These are phyloP conservation scores for Salix arbutifolia DNA, from an alignment of 345 rosid genomes.

Conservation along the genomic window DNA sequence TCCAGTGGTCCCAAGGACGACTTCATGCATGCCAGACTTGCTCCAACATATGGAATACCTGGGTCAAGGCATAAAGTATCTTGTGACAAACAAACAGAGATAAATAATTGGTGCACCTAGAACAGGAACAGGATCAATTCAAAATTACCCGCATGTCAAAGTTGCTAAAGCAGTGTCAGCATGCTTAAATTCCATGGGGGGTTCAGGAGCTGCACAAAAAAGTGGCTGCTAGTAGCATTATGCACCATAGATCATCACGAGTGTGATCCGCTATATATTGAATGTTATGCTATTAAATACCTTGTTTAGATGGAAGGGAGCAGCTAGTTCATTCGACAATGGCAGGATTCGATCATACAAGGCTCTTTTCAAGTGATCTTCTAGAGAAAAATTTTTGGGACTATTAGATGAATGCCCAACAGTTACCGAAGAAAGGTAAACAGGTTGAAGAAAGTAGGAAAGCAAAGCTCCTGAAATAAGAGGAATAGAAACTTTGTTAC, in stretches of 20 bases:
- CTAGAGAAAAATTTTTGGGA: constrained; percentile 37
- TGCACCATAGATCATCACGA: not conserved
- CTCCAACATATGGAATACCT: constrained; percentile 94
- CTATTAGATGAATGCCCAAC: constrained; percentile 53
- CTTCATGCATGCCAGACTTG: constrained; percentile 80
- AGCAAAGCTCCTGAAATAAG: constrained; percentile 69
- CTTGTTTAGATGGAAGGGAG: constrained; percentile 57
- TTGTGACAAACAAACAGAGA: constrained; percentile 1
- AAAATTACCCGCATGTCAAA: constrained; percentile 83
- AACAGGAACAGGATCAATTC: not conserved
- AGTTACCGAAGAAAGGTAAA: constrained; percentile 67
- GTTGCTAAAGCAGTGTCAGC: constrained; percentile 71
- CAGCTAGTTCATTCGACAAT: constrained; percentile 34
- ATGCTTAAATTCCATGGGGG: constrained; percentile 81
- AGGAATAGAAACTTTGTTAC: constrained; percentile 11
- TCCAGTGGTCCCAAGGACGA: constrained; percentile 85
- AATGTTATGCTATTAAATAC: constrained; percentile 27
- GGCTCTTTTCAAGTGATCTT: constrained; percentile 49
- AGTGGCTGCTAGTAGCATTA: constrained; percentile 52
- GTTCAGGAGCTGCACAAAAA: constrained; percentile 59
- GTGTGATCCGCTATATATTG: too few relatives aligned
- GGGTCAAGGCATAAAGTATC: constrained; percentile 17
- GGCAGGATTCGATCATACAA: constrained; percentile 49
- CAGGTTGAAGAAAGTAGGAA: constrained; percentile 59
- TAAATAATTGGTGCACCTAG: constrained; percentile 2